phyloP scores from a whole-genome alignment of 1,284 basidiomycete species.

The Boletus nobilissimus region DNA sequence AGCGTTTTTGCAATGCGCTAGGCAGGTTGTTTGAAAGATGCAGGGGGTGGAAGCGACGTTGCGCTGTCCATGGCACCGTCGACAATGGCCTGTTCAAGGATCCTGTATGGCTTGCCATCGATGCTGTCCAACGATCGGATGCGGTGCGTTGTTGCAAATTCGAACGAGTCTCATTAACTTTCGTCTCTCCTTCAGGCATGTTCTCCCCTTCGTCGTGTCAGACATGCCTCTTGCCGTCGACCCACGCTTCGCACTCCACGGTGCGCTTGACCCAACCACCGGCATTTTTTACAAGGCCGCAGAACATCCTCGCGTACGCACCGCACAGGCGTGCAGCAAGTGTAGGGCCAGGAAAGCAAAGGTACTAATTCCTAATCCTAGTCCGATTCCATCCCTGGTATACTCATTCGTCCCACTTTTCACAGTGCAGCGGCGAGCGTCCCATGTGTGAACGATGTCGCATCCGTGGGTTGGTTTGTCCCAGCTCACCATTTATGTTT shows the following conservation, averaged over 20 bases:
- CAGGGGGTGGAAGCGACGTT: too few relatives aligned
- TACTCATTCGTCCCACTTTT: not conserved
- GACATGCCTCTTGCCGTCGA: conserved; percentile 17
- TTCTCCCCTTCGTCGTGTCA: conserved; percentile 2
- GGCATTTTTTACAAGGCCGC: conserved; percentile 68
- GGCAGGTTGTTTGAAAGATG: too few relatives aligned
- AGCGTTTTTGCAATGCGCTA: too few relatives aligned
- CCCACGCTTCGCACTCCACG: conserved; percentile 56
- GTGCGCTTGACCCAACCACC: conserved; percentile 66
- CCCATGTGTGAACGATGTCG: conserved; percentile 66
- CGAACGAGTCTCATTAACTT: not conserved
- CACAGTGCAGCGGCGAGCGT: conserved; percentile 67
- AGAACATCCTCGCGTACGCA: conserved; percentile 62
- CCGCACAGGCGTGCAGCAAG: conserved; percentile 71
- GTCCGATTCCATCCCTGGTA: too few relatives aligned
- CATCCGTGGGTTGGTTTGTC: conserved; percentile 59
- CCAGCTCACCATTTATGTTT: too few relatives aligned
- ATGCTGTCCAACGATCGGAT: too few relatives aligned
- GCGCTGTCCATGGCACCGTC: too few relatives aligned
- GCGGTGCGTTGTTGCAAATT: too few relatives aligned
- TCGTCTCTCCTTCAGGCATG: not conserved
- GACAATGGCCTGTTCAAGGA: too few relatives aligned
- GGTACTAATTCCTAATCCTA: conserved; percentile 49
- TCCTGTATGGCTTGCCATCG: too few relatives aligned
- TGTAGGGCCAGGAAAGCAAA: conserved; percentile 72